phyloP scores from a whole-genome alignment of 1,284 basidiomycete genomes.

The Trichosporon faecale region DNA sequence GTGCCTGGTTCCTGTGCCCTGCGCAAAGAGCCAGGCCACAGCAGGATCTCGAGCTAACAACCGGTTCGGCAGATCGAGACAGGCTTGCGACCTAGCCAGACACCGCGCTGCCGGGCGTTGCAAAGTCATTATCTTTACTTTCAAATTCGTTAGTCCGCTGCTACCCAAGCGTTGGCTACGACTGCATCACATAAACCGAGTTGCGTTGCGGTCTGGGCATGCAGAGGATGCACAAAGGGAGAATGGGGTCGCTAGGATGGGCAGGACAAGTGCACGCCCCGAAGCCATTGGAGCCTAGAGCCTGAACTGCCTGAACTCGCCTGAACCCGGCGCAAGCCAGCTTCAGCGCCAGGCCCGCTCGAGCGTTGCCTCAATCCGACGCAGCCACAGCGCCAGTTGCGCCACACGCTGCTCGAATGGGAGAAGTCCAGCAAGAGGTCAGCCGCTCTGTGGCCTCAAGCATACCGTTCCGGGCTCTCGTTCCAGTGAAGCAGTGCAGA shows the following conservation, averaged over 20 bases:
- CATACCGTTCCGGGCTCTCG: no score
- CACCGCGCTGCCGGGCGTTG: not conserved
- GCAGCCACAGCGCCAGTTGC: not conserved
- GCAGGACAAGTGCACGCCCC: constrained; percentile 17
- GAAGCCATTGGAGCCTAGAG: not conserved
- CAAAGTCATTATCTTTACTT: not conserved
- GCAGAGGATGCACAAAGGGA: no score
- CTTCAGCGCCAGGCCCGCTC: no score
- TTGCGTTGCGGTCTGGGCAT: no score
- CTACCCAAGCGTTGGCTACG: no score
- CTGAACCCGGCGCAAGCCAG: not conserved
- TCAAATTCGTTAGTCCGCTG: not conserved
- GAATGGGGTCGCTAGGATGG: no score
- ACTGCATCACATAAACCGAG: no score
- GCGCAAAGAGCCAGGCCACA: no score
- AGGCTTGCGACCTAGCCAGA: not conserved
- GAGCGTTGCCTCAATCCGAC: not conserved
- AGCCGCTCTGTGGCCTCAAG: no score
- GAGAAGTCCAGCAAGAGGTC: no score
- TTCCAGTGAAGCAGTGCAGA: no score
- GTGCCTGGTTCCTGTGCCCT: not conserved
- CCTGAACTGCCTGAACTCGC: not conserved
- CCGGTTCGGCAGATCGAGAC: not conserved
- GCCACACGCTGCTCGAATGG: not conserved
- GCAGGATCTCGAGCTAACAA: no score